Evolutionary conservation across 1,284 basidiomycete species (phyloP).

Genomic region (Schizophyllum commune): DNA sequence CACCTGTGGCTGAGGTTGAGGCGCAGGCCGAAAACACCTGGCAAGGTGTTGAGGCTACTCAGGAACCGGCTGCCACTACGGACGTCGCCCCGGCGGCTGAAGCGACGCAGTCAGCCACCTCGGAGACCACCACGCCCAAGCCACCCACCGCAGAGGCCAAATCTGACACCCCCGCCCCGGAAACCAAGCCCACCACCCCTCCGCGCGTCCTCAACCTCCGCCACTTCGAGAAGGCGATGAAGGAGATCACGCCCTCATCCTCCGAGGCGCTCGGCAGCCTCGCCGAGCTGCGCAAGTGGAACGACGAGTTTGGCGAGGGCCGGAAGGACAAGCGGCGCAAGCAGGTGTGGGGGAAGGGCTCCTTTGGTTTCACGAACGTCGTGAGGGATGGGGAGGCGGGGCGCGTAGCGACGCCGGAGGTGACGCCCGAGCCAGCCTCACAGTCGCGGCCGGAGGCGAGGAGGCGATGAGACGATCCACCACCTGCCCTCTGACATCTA

Average conservation of each 20-base stretch:
- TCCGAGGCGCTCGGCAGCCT: conserved; percentile 77
- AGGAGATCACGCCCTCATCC: conserved; percentile 81
- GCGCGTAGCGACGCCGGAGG: conserved; percentile 31
- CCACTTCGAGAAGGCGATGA: conserved; percentile 77
- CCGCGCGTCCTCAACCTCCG: conserved; percentile 43
- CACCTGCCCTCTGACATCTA: not conserved
- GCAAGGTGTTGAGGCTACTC: not conserved
- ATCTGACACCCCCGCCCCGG: conserved; percentile 3
- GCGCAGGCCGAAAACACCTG: not conserved
- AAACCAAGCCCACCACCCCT: not conserved
- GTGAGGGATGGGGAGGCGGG: conserved; percentile 28
- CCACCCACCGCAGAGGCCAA: conserved; percentile 1
- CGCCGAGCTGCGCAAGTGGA: conserved; percentile 82
- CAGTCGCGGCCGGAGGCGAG: not conserved
- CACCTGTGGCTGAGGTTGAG: conserved; percentile 4
- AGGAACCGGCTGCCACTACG: conserved; percentile 1
- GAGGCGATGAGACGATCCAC: not conserved
- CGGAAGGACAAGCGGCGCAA: conserved; percentile 44
- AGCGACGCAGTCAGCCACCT: no score
- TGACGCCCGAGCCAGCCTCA: conserved; percentile 6
- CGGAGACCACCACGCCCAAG: no score
- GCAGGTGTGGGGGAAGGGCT: conserved; percentile 68
- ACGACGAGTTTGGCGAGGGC: conserved; percentile 86
- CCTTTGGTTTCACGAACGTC: conserved; percentile 61
- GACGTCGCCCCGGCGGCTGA: not conserved